Conservation (phyloP, 75 land plant species). For the Pinus tabuliformis region DNA sequence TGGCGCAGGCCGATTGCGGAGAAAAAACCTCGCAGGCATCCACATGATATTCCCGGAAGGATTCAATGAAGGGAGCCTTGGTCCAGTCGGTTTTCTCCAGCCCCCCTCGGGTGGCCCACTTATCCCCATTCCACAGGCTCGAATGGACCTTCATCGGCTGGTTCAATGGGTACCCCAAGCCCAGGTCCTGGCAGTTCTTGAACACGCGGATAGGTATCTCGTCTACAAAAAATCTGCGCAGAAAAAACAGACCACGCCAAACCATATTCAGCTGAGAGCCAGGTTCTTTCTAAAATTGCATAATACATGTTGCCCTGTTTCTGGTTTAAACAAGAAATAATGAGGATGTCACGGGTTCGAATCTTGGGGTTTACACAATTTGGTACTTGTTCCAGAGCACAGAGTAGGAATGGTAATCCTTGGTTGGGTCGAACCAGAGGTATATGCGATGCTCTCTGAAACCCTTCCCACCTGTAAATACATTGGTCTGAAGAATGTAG, state of each 20-base stretch:
- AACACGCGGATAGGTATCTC: constrained; percentile 58
- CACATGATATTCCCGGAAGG: constrained; percentile 62
- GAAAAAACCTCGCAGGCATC: constrained; percentile 63
- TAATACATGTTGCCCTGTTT: too few relatives aligned
- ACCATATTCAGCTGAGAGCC: too few relatives aligned
- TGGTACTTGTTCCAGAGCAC: constrained; percentile 26
- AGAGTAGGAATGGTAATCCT: constrained; percentile 19
- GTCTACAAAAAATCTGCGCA: constrained; percentile 57
- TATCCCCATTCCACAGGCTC: too few relatives aligned
- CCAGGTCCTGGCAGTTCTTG: constrained; percentile 40
- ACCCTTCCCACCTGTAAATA: constrained; percentile 21
- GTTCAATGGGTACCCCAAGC: constrained; percentile 40
- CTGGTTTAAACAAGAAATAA: neutral
- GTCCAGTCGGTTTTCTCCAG: constrained; percentile 56
- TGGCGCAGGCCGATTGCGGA: constrained; percentile 27
- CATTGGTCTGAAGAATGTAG: constrained; percentile 21
- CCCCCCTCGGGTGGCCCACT: constrained; percentile 82
- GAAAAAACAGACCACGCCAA: too few relatives aligned
- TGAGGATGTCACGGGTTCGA: neutral
- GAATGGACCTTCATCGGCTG: too few relatives aligned
- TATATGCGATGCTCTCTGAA: constrained; percentile 19
- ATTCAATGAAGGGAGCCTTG: constrained; percentile 28
- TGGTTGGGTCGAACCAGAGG: constrained; percentile 22
- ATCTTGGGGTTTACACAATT: constrained; percentile 6
- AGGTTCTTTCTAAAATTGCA: neutral